Evolutionary conservation across 805 yeast genomes (phyloP).

Genomic region (Pichia californica): DNA sequence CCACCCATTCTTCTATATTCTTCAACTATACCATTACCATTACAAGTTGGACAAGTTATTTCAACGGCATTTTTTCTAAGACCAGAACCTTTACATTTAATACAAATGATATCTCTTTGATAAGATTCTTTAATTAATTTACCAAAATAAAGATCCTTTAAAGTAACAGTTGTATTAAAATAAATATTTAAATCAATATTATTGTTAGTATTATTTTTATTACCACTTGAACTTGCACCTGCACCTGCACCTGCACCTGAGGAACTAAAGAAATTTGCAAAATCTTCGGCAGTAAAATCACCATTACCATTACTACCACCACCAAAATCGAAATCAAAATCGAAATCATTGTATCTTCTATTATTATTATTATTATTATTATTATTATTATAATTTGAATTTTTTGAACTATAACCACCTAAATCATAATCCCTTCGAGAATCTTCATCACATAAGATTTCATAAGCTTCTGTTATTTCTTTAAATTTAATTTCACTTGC

Average conservation of each 20-base stretch:
- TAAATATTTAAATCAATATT: constrained; percentile 45
- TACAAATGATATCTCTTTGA: constrained; percentile 67
- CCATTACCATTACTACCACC: constrained; percentile 30
- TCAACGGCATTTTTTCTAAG: constrained; percentile 53
- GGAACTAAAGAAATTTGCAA: constrained; percentile 61
- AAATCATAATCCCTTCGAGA: constrained; percentile 54
- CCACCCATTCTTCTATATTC: constrained; percentile 46
- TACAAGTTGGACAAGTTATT: constrained; percentile 57
- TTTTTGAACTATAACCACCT: constrained; percentile 16
- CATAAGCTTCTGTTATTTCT: constrained; percentile 82
- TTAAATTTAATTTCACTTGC: constrained; percentile 76
- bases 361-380: background rate
- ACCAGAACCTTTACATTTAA: constrained; percentile 70
- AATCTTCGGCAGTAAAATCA: constrained; percentile 57
- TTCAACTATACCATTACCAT: constrained; percentile 61
- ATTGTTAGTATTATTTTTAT: constrained; percentile 36
- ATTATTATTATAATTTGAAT: too few species aligned
- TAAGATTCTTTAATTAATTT: constrained; percentile 69
- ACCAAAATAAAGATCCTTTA: constrained; percentile 76
- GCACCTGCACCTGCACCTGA: constrained; percentile 26
- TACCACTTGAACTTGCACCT: constrained; percentile 14
- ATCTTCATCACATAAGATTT: constrained; percentile 65
- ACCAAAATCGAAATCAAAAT: constrained; percentile 16
- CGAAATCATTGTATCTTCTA: constrained; percentile 19
- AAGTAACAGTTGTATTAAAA: constrained; percentile 55